Base-by-base conservation (phyloP, 495 filamentous ascomycete species). In the Antarctomyces pellizariae region DNA sequence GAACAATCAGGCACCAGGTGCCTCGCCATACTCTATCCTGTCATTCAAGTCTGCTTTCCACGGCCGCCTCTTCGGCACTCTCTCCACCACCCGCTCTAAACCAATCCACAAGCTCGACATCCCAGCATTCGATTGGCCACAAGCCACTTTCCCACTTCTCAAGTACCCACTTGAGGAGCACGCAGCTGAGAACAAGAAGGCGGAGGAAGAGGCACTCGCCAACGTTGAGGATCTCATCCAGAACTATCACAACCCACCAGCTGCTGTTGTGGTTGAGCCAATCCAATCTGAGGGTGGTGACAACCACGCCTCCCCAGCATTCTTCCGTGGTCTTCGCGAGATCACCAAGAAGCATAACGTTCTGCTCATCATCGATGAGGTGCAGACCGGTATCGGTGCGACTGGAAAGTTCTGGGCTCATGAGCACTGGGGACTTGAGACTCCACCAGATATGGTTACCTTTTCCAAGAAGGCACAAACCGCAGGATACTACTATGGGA, bases 381-480 rank as follows among this genome's bases (percentile, higher is more conserved):
- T 97, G 16, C 86, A 97, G 56, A 97, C 86, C 9, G 86, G 86
- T 48, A 74, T 97, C 18, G 86, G 86, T 36, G 74, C 77, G 1
- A 97, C 86, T 1, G 86, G 86, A 31, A 82, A 76, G 47, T 95
- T 95, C 70, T 97, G 86, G 86, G 86, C 89, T 1, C 86, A 97
- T 56, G 89, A 95, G 35, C 86, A 95, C 64, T 97, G 86, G 86
- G 56, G 74, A 48, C 59, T 95, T 26, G 41, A 56, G 17, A 53
- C 70, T 16, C 82, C 89, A 12, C 89, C 86, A 4, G 86, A 97
- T 56, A 92, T 97, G 71, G 86, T 97, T 17, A 95, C 86, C 15
- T 97, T 97, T 58, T 75, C 66, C 44, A 97, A 97, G 69, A 97
- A 97, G 60, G 89, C 86, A 12, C 86, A 97, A 58, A 83, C 89